Evolutionary conservation across 2,329 filamentous ascomycete species (phyloP).

Genomic region (Epichloe sylvatica): DNA sequence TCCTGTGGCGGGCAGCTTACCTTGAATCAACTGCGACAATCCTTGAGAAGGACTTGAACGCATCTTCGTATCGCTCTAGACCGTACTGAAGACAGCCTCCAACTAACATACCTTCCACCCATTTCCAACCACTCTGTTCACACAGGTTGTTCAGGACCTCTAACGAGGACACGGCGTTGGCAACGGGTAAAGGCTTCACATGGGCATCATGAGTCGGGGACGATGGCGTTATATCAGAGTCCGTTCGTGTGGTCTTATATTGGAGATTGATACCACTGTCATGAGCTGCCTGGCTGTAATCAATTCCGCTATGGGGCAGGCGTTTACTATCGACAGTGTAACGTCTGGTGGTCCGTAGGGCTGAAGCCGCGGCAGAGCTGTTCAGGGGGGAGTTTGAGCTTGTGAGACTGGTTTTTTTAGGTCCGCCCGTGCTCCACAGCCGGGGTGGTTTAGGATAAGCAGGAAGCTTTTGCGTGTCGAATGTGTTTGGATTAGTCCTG

Average conservation of each 20-base stretch:
- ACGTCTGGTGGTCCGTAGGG: neutral
- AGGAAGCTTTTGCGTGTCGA: constrained; percentile 32
- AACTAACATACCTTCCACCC: constrained; percentile 85
- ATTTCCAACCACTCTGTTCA: constrained; percentile 68
- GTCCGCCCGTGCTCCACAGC: constrained; percentile 13
- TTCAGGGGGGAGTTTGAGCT: neutral
- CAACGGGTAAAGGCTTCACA: constrained; percentile 25
- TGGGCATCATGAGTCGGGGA: neutral
- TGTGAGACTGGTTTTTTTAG: neutral
- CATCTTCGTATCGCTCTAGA: constrained; percentile 68
- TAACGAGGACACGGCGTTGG: constrained; percentile 50
- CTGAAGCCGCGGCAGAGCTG: neutral
- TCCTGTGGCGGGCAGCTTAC: constrained; percentile 27
- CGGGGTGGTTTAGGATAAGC: constrained; percentile 40
- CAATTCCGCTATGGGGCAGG: neutral
- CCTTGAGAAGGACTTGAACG: constrained; percentile 59
- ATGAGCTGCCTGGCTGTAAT: neutral
- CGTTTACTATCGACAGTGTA: constrained; percentile 2
- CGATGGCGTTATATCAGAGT: constrained; percentile 1
- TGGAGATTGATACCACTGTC: neutral
- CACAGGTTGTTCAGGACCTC: constrained; percentile 62
- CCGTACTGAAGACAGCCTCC: constrained; percentile 88
- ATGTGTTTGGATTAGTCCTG: constrained; percentile 23
- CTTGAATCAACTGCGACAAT: constrained; percentile 41
- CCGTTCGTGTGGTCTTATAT: neutral